Conservation (phyloP, 2,329 filamentous ascomycete genomes). For the Nemania abortiva region DNA sequence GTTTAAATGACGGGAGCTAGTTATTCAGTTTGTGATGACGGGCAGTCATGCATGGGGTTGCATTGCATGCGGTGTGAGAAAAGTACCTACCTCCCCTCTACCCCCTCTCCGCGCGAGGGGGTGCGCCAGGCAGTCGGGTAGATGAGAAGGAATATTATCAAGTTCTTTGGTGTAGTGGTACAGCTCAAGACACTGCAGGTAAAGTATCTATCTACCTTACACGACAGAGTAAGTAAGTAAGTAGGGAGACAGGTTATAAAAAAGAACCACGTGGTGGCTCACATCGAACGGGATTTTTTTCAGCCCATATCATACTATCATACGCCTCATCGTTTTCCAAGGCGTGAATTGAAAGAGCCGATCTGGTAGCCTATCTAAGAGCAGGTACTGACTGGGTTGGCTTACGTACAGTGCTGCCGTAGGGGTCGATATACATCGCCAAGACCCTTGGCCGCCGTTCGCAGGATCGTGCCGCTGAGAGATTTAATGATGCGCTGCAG, state of each 20-base stretch:
- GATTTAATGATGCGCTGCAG: slow-evolving; percentile 8
- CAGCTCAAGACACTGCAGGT: not conserved
- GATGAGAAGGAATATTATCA: not conserved
- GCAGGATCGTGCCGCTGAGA: slow-evolving; percentile 12
- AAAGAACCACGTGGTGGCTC: slow-evolving; percentile 33
- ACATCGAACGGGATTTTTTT: slow-evolving; percentile 16
- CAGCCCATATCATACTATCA: slow-evolving; percentile 26
- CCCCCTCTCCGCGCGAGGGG: slow-evolving; percentile 1
- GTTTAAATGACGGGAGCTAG: slow-evolving; percentile 18
- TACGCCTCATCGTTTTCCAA: slow-evolving; percentile 8
- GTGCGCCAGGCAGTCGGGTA: slow-evolving; percentile 33
- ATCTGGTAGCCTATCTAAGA: not conserved
- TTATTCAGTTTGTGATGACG: not conserved
- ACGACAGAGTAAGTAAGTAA: not conserved
- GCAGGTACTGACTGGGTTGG: no score
- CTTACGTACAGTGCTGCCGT: not conserved
- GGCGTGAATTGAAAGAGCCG: slow-evolving; percentile 4
- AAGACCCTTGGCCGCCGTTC: slow-evolving; percentile 12
- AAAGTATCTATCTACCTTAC: not conserved
- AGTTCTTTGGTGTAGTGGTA: not conserved
- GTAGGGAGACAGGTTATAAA: not conserved
- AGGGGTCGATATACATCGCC: slow-evolving; percentile 15
- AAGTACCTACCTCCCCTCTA: slow-evolving; percentile 12
- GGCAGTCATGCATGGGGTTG: slow-evolving; percentile 19
- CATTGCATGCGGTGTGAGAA: slow-evolving; percentile 27